phyloP scores from a whole-genome alignment of 2,329 filamentous ascomycete genomes.

The Trichothecium sympodiale region DNA sequence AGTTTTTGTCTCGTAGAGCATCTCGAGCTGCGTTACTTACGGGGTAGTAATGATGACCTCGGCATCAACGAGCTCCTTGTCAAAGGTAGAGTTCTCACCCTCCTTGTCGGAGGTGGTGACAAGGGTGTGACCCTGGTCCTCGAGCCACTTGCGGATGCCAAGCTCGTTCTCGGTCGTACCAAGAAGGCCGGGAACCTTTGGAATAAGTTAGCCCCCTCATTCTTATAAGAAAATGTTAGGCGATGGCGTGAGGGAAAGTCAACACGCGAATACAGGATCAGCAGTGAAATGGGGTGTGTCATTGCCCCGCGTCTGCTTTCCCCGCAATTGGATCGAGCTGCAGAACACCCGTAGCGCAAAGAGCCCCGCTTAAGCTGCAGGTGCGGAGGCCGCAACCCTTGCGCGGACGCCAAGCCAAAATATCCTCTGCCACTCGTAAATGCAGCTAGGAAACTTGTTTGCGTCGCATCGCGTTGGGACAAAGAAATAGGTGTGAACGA shows the following conservation, averaged over 20 bases:
- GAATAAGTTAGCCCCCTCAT: conserved; percentile 7
- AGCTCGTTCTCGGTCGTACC: conserved; percentile 98
- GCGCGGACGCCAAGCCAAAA: too few species aligned
- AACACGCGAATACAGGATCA: too few species aligned
- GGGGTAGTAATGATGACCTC: conserved; percentile 99
- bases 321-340: too few species aligned
- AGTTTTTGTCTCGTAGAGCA: neutral
- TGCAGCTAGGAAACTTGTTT: too few species aligned
- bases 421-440: too few species aligned
- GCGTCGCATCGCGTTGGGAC: neutral
- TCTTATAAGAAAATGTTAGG: too few species aligned
- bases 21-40: conserved; percentile 41
- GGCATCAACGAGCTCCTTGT: conserved; percentile 90
- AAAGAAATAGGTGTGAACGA: conserved; percentile 3
- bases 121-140: conserved; percentile 91
- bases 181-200: conserved; percentile 64
- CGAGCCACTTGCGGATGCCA: conserved; percentile 92
- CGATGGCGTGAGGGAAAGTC: too few species aligned
- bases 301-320: conserved; percentile 1
- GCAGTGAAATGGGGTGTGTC: conserved; percentile 3
- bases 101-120: conserved; percentile 98
- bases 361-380: too few species aligned
- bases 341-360: too few species aligned
- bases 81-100: conserved; percentile 81
- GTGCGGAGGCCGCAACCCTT: too few species aligned